Evolutionary conservation across 2,329 filamentous ascomycete species (phyloP).

Genomic region (Epichloe amarillans): DNA sequence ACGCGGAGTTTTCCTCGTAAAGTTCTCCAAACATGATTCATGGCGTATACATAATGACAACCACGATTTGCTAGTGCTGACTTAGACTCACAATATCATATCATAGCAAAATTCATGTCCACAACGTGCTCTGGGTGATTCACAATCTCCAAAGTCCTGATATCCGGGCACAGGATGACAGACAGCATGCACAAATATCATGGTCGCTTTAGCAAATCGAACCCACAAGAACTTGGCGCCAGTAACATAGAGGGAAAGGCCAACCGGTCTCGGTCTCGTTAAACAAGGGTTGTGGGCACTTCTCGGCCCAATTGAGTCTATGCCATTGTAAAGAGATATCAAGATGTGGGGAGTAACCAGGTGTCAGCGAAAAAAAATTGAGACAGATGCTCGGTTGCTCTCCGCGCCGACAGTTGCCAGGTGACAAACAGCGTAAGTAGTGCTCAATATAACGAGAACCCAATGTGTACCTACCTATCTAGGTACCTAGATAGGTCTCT

Average conservation of each 20-base stretch:
- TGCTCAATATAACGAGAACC: no score
- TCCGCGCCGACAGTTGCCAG: not conserved
- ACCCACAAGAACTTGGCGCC: no score
- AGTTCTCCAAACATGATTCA: constrained; percentile 12
- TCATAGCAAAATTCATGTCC: not conserved
- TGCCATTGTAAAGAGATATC: not conserved
- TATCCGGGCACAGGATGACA: not conserved
- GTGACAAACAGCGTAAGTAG: no score
- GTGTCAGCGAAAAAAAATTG: not conserved
- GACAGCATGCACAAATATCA: not conserved
- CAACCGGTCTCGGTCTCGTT: no score
- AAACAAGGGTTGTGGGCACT: no score
- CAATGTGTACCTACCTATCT: constrained; percentile 1
- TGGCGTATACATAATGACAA: no score
- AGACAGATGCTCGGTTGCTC: not conserved
- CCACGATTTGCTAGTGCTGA: not conserved
- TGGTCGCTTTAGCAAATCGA: no score
- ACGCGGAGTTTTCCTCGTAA: constrained; percentile 15
- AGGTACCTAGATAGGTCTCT: not conserved
- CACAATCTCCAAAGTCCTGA: not conserved
- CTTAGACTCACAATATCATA: not conserved
- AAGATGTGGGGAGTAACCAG: not conserved
- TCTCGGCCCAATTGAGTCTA: no score
- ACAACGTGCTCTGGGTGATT: not conserved
- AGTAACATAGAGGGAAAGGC: no score